A percentile compares a stretch with the other conserved stretches of the same genome.
These are phyloP conservation scores for Ophiognomonia clavigignenti-juglandacearum DNA, from an alignment of 2,329 filamentous ascomycete genomes.

Conservation along the genomic window DNA sequence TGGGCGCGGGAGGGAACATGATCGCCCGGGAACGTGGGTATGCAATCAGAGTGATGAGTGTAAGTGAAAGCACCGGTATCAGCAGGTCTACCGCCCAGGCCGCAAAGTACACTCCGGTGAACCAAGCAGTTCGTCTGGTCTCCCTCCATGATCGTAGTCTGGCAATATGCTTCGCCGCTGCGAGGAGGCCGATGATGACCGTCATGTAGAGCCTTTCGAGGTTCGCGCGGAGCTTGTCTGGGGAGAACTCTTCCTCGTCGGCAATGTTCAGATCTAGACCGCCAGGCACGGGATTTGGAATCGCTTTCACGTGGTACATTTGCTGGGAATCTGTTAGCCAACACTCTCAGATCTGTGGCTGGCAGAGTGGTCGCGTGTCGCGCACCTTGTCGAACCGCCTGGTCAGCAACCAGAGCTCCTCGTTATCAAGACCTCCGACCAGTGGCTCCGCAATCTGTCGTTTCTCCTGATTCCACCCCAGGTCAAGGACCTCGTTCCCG, in stretches of 20 bases:
- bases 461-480: conserved; percentile 65
- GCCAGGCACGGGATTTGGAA: conserved; percentile 53
- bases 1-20: conserved; percentile 73
- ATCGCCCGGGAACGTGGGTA: conserved; percentile 57
- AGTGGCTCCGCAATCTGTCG: conserved; percentile 53
- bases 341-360: not conserved
- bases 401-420: conserved; percentile 68
- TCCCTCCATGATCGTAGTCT: conserved; percentile 78
- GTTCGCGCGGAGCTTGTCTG: conserved; percentile 74
- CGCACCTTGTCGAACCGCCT: conserved; percentile 68
- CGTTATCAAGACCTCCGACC: conserved; percentile 64
- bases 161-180: conserved; percentile 67
- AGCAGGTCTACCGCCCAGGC: conserved; percentile 74
- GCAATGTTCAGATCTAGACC: conserved; percentile 75
- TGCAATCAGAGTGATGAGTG: conserved; percentile 60
- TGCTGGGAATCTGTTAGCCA: conserved; percentile 33
- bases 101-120: conserved; percentile 47
- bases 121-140: conserved; percentile 59
- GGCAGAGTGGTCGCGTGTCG: not conserved
- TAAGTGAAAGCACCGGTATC: conserved; percentile 52
- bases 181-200: conserved; percentile 62
- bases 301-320: conserved; percentile 64
- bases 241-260: conserved; percentile 78
- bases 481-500: conserved; percentile 54
- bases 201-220: conserved; percentile 80